A percentile compares a stretch with the other conserved stretches of the same genome.
phyloP scores from a whole-genome alignment of 768 basidiomycete species.

The Leucosporidium scottii region DNA sequence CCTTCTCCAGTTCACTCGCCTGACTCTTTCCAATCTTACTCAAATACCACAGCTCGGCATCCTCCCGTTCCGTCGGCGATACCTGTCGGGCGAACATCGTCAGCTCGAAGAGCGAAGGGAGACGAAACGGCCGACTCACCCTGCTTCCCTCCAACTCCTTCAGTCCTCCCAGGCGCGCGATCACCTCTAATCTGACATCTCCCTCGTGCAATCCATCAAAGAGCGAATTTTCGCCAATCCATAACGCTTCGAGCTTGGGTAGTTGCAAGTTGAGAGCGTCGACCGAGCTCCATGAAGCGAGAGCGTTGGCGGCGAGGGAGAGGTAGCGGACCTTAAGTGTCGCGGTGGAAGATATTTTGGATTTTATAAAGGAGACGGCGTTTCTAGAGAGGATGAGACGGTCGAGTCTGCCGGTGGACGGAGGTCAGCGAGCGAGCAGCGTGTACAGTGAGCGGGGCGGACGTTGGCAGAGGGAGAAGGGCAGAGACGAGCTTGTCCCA shows the following conservation, averaged over 20 bases:
- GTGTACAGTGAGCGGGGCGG: not conserved
- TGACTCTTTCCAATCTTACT: slow-evolving; percentile 55
- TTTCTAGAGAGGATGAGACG: slow-evolving; percentile 65
- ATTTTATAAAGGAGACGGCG: slow-evolving; percentile 48
- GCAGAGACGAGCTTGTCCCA: slow-evolving; percentile 46
- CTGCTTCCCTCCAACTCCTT: not conserved
- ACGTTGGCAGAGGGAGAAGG: slow-evolving; percentile 24
- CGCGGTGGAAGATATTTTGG: not conserved
- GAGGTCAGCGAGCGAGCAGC: slow-evolving; percentile 10
- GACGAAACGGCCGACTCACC: slow-evolving; percentile 1
- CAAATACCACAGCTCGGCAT: slow-evolving; percentile 76
- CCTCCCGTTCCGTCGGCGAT: slow-evolving; percentile 60
- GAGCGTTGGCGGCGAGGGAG: slow-evolving; percentile 56
- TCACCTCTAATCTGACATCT: slow-evolving; percentile 11
- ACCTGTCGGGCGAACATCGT: slow-evolving; percentile 48
- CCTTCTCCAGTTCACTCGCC: slow-evolving; percentile 7
- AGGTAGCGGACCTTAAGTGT: slow-evolving; percentile 46
- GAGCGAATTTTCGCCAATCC: slow-evolving; percentile 60
- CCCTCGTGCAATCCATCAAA: slow-evolving; percentile 49
- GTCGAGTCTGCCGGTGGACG: slow-evolving; percentile 49
- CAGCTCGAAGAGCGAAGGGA: not conserved
- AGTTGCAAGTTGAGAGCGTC: slow-evolving; percentile 56
- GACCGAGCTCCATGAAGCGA: slow-evolving; percentile 57
- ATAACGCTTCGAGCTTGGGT: slow-evolving; percentile 58
- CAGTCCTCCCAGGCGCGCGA: not conserved